A percentile compares a stretch with the other conserved stretches of the same genome.
These are phyloP conservation scores for Tremellales sp. DNA, from an alignment of 1,284 basidiomycete species.

Conservation along the genomic window DNA sequence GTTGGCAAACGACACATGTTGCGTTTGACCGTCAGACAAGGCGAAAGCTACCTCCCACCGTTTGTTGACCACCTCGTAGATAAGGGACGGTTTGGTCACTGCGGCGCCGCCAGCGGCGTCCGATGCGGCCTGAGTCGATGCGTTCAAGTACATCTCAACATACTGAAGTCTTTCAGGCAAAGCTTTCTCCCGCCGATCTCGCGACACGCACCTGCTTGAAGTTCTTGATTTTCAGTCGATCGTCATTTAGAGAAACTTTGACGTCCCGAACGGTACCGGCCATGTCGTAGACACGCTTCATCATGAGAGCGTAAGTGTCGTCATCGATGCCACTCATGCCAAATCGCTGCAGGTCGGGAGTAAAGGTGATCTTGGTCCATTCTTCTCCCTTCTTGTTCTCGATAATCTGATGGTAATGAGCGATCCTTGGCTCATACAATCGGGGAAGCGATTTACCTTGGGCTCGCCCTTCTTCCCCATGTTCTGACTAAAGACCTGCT, in stretches of 20 bases:
- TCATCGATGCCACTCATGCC: slow-evolving; percentile 90
- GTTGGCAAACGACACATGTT: slow-evolving; percentile 96
- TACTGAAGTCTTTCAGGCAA: slow-evolving; percentile 53
- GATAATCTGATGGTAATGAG: slow-evolving; percentile 59
- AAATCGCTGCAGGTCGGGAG: slow-evolving; percentile 86
- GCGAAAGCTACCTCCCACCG: slow-evolving; percentile 98
- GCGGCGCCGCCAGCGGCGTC: slow-evolving; percentile 69
- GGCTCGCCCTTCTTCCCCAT: slow-evolving; percentile 84
- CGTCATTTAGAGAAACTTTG: slow-evolving; percentile 91
- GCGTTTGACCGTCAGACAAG: slow-evolving; percentile 78
- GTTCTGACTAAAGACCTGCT: slow-evolving; percentile 90
- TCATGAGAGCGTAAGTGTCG: slow-evolving; percentile 83
- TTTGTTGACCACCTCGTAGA: slow-evolving; percentile 71
- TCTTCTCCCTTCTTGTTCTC: slow-evolving; percentile 83
- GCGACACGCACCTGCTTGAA: slow-evolving; percentile 72
- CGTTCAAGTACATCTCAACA: slow-evolving; percentile 85
- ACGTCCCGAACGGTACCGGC: slow-evolving; percentile 90
- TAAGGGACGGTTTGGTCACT: slow-evolving; percentile 67
- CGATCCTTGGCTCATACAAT: slow-evolving; percentile 1
- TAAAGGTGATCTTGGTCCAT: slow-evolving; percentile 93
- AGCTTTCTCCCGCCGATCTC: too few species aligned
- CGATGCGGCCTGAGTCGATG: slow-evolving; percentile 55
- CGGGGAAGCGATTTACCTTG: slow-evolving; percentile 56
- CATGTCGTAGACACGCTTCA: slow-evolving; percentile 96
- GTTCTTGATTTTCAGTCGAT: slow-evolving; percentile 85